Evolutionary conservation across 495 filamentous ascomycete species (phyloP), one percentile per base, ranked within the genome.

Genomic region (Melanomma pulvis-pyrius): DNA sequence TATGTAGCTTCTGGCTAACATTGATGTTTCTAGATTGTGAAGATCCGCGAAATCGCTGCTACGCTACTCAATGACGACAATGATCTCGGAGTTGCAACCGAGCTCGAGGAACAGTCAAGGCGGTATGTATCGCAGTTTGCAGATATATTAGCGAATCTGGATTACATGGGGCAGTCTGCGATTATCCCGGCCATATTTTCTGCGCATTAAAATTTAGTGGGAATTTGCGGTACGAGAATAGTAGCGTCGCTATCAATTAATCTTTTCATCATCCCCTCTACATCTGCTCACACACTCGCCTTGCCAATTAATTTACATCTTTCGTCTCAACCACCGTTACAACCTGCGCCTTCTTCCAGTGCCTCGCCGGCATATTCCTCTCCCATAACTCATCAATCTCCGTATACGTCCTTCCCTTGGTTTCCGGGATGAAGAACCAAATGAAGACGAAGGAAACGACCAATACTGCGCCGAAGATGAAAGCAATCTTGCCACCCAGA

Each of bases 361-460:
- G 25, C 41, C 56, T 19, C n/a, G 56, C 34, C 39, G 56, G 56
- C 3, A 59, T 22, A 6, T 26, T 47, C 2, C 58, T 1, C 44
- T 34, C 44, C n/a, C 12, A 61, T 29, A 61, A 52, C 26, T 30
- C 29, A 30, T 61, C 47, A 26, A 61, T 50, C 30, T 61, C 46
- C 5, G 12, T 41, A n/a, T 22, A 51, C 9, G 58, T 51, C n/a
- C 47, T n/a, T 4, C 47, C 47, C 22, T 51, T 51, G 0, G 29
- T 30, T 36, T 61, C 58, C 13, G 58, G 58, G 5, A 61, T 30
- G 12, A 34, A 52, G 24, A 61, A 50, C 46, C 44, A 61, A 19
- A 32, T 7, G 30, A 50, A 30, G 1, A 61, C 58, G 29, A 24
- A 34, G 6, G 15, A 30, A 4, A 52, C 8, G 1, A 52, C 58